Evolutionary conservation across 2,329 filamentous ascomycete species (phyloP), one percentile per base, ranked within the genome.

Genomic region (Pseudogymnoascus sp.): DNA sequence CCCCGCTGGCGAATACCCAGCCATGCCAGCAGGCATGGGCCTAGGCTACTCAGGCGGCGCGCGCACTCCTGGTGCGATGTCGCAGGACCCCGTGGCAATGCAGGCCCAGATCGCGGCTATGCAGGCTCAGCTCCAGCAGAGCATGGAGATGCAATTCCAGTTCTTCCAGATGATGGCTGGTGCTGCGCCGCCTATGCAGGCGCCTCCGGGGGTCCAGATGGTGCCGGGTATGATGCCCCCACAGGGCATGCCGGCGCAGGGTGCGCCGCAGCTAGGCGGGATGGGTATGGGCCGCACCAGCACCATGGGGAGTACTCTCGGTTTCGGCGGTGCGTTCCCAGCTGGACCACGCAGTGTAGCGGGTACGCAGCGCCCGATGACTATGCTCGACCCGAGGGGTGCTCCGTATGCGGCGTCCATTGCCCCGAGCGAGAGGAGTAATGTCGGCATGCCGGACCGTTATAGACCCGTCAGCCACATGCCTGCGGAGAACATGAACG

Each of bases 91-190:
- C 83, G 83, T 21, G 88, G 91, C 66, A 2, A 57, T 57, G 47
- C 88, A 90, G 73, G 86, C 87, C 29, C 89, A 93, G 69, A 81
- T 93, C 45, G 87, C 93, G 68, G 88, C 95, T 81, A 88, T 84
- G 5, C 88, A 91, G 71, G 14, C 23, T 21, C 89, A 93, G 72
- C 93, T 93, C 90, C 83, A 85, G 63, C 87, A 91, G 70, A 92
- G 93, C 77, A 92, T 93, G 89, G 88, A 92, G 73, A 91, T 95
- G 87, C 91, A 96, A 74, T 93, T 96, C 88, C 90, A 96, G 73
- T 92, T 92, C 76, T 93, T 96, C 88, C 89, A 93, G 71, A 88
- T 91, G 85, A 89, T 91, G 82, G 80, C 77, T 59, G 51, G 51
- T 61, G 76, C 75, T 11, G 63, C 63, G 10, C 66, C 67, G 6